phyloP scores from a whole-genome alignment of 2,329 filamentous ascomycete genomes.

The Xylaria hypoxylon region DNA sequence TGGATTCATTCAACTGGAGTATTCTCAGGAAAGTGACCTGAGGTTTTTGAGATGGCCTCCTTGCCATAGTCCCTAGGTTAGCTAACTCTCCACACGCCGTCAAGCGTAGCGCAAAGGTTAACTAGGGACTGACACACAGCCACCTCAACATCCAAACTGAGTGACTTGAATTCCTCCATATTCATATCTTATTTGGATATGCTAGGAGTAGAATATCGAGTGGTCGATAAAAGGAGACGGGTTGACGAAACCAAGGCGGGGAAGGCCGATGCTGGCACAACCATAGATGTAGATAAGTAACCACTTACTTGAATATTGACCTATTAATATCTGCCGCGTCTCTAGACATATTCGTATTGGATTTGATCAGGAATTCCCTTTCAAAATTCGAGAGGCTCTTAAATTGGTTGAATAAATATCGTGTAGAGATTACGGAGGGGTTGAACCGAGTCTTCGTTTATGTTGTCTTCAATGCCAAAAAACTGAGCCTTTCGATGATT shows the following conservation, averaged over 20 bases:
- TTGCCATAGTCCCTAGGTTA: not conserved
- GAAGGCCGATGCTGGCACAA: constrained; percentile 8
- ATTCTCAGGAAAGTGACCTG: not conserved
- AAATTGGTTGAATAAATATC: not conserved
- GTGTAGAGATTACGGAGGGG: not conserved
- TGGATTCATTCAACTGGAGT: not conserved
- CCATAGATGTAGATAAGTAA: not conserved
- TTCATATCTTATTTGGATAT: not conserved
- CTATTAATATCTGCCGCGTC: constrained; percentile 39
- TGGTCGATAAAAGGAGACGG: not conserved
- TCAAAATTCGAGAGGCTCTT: not conserved
- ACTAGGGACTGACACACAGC: not conserved
- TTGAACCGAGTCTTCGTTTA: not conserved
- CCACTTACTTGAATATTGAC: constrained; percentile 42
- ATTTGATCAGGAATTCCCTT: not conserved
- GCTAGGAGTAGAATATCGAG: not conserved
- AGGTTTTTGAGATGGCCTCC: not conserved
- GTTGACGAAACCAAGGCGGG: constrained; percentile 15
- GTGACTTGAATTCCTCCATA: not conserved
- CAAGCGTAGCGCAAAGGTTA: not conserved
- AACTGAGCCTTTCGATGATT: not conserved
- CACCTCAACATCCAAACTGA: not conserved
- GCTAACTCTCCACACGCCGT: not conserved
- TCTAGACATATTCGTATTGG: constrained; percentile 13
- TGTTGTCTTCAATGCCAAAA: not conserved